Evolutionary conservation across 2,329 filamentous ascomycete genomes (phyloP).

Genomic region (Phialophora expanda): DNA sequence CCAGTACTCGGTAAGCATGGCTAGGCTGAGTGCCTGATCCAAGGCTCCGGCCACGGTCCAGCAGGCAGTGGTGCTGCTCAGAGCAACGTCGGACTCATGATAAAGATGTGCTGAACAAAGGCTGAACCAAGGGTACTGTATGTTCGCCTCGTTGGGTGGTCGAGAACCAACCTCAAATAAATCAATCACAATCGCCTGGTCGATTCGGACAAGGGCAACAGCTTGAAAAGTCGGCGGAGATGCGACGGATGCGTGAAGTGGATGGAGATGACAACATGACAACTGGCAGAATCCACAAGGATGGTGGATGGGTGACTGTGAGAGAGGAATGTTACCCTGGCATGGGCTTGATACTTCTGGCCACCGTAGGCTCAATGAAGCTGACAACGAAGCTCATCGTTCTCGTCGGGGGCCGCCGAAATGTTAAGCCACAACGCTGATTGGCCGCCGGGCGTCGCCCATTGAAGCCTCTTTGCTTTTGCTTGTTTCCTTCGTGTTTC

Average conservation of each 20-base stretch:
- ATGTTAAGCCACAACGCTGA: constrained; percentile 8
- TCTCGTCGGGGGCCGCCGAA: background rate
- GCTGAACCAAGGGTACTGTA: background rate
- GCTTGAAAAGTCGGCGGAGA: background rate
- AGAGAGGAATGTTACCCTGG: too few relatives aligned
- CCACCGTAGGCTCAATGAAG: too few relatives aligned
- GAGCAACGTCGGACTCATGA: background rate
- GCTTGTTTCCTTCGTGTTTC: constrained; percentile 6
- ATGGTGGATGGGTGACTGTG: background rate
- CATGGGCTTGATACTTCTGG: too few relatives aligned
- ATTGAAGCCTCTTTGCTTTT: constrained; percentile 24
- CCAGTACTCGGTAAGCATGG: too few relatives aligned
- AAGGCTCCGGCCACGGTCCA: too few relatives aligned
- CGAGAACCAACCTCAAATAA: background rate
- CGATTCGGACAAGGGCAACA: background rate
- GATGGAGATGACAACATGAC: background rate
- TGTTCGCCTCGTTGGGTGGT: background rate
- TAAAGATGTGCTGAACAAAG: background rate
- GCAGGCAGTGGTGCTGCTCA: too few relatives aligned
- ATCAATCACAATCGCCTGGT: background rate
- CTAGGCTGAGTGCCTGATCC: background rate
- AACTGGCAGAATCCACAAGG: background rate
- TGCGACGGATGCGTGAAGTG: background rate
- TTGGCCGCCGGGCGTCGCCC: constrained; percentile 23
- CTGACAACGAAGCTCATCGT: background rate